Conservation (phyloP, 2,329 filamentous ascomycete genomes). For the Bipolaris victoriae region DNA sequence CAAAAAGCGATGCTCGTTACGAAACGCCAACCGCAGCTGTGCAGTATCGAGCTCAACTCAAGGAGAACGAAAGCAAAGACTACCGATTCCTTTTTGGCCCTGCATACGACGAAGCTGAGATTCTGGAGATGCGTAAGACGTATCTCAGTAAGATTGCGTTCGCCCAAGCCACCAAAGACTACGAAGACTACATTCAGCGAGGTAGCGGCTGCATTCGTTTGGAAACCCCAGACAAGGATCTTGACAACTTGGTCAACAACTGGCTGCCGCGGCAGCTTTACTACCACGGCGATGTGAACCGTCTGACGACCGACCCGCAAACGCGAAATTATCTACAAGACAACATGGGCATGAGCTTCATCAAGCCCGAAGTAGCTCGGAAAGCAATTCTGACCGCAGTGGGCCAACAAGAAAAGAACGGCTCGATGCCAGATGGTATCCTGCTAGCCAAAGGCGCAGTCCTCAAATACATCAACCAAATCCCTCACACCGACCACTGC, state of each 20-base stretch:
- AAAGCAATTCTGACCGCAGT: slow-evolving; percentile 58
- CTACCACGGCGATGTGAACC: slow-evolving; percentile 66
- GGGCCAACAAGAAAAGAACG: slow-evolving; percentile 60
- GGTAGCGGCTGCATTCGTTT: slow-evolving; percentile 60
- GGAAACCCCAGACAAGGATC: slow-evolving; percentile 60
- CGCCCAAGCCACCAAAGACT: slow-evolving; percentile 54
- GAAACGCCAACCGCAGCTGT: slow-evolving; percentile 62
- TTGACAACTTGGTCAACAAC: slow-evolving; percentile 66
- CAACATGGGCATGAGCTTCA: slow-evolving; percentile 67
- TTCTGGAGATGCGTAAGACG: slow-evolving; percentile 53
- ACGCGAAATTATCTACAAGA: slow-evolving; percentile 66
- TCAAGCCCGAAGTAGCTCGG: slow-evolving; percentile 59
- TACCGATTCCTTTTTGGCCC: slow-evolving; percentile 64
- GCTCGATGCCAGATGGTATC: slow-evolving; percentile 66
- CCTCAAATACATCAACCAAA: slow-evolving; percentile 66
- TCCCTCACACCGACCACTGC: slow-evolving; percentile 66
- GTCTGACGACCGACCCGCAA: slow-evolving; percentile 64
- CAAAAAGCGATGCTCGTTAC: slow-evolving; percentile 59
- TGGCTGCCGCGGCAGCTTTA: slow-evolving; percentile 65
- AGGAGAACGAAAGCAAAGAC: slow-evolving; percentile 50
- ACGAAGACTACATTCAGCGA: slow-evolving; percentile 58
- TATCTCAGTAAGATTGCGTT: slow-evolving; percentile 61
- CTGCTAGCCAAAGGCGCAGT: slow-evolving; percentile 61
- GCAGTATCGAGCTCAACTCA: slow-evolving; percentile 57
- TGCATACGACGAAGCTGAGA: slow-evolving; percentile 60